Evolutionary conservation across 768 basidiomycete genomes (phyloP), one percentile per base, ranked within the genome.

Genomic region (Xanthoconium purpureum): DNA sequence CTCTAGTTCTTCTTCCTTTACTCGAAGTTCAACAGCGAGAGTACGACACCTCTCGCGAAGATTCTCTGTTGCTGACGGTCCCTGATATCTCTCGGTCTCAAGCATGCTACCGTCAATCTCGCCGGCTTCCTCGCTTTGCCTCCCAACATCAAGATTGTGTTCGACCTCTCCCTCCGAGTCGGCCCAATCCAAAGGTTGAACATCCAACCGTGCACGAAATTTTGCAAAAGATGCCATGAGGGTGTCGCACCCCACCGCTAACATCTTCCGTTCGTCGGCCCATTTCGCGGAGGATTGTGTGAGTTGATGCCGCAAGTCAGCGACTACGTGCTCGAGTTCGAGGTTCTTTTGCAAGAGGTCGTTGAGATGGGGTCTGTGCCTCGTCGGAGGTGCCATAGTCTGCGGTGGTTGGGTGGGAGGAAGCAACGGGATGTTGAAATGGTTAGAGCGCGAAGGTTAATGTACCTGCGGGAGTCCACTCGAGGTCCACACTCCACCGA

Each of bases 171-270:
- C 66, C 37, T 68, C 66, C 20, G 55, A 60, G 47, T 69, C 65
- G 3, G 15, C 57, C 65, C 49, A 56, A 28, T 67, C 65, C 38
- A 58, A 53, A 30, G 59, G 48, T 29, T 69, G 66, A 2, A 54
- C 43, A 42, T 68, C 66, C 1, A 69, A 46, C 4, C 58, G 60
- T 36, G 66, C 65, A 30, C 66, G 66, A 45, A 67, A 69, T 42
- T 69, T 68, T 29, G 67, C 67, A 63, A 68, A 68, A 28, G 67
- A 69, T n/a, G 66, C 65, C 66, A 68, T 67, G 62, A 67, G 67
- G 15, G 35, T 12, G 38, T 68, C 67, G 30, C 66, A 68, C 33
- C 59, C 60, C 45, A 47, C 40, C 47, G 56, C 58, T 35, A 67
- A 49, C 35, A 52, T 51, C 59, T 67, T 67, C 47, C 67, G 66